A percentile compares a stretch with the other conserved stretches of the same genome.
Conservation (phyloP, 2,329 filamentous ascomycete genomes). For the Arthrinium puccinioides region DNA sequence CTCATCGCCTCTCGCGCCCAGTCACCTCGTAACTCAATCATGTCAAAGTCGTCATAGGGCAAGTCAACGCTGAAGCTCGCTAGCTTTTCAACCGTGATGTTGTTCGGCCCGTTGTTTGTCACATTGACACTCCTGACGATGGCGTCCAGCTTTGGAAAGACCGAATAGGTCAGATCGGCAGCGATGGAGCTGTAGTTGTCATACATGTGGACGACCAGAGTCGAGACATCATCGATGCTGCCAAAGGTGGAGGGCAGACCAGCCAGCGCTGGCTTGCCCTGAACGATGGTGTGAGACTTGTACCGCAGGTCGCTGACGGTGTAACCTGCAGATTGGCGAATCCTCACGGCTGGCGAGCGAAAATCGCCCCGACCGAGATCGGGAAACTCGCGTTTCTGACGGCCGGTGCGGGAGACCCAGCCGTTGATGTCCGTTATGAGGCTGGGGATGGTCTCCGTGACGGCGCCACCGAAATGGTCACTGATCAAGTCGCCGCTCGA, state of each 20-base stretch:
- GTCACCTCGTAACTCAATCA: slow-evolving; percentile 56
- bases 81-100: slow-evolving; percentile 47
- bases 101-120: slow-evolving; percentile 47
- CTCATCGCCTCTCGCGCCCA: slow-evolving; percentile 54
- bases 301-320: slow-evolving; percentile 54
- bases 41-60: slow-evolving; percentile 51
- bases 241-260: slow-evolving; percentile 56
- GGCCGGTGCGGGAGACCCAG: slow-evolving; percentile 45
- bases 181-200: slow-evolving; percentile 52
- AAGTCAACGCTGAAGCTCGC: slow-evolving; percentile 56
- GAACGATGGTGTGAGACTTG: slow-evolving; percentile 44
- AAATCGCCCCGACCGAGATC: slow-evolving; percentile 59
- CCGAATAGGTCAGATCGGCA: slow-evolving; percentile 54
- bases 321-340: slow-evolving; percentile 50
- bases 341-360: slow-evolving; percentile 52
- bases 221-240: slow-evolving; percentile 46
- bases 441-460: slow-evolving; percentile 42
- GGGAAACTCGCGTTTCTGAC: slow-evolving; percentile 53
- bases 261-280: slow-evolving; percentile 48
- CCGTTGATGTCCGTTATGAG: slow-evolving; percentile 39
- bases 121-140: slow-evolving; percentile 54
- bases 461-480: slow-evolving; percentile 52
- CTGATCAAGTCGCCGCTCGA: slow-evolving; percentile 44
- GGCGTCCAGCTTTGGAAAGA: slow-evolving; percentile 55
- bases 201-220: slow-evolving; percentile 48